Percentiles rank a stretch among this genome's conserved stretches.
phyloP scores from a whole-genome alignment of 2,329 filamentous ascomycete species.

The Pseudogymnoascus sp. region DNA sequence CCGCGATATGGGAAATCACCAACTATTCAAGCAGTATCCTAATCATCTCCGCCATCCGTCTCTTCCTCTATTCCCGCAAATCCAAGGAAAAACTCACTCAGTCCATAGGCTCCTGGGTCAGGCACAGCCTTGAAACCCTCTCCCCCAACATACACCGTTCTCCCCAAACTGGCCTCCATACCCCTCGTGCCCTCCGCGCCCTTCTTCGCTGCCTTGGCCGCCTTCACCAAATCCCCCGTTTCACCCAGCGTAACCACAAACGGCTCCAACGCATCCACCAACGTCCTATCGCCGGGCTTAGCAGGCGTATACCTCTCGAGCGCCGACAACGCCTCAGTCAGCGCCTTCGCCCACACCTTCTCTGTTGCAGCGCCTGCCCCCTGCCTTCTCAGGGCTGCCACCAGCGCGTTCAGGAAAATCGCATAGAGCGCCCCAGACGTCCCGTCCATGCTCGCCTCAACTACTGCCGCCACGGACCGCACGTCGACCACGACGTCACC shows the following conservation, averaged over 20 bases:
- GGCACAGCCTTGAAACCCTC: slow-evolving; percentile 65
- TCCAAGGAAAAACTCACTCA: slow-evolving; percentile 76
- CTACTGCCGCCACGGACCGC: slow-evolving; percentile 51
- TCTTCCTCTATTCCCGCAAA: slow-evolving; percentile 43
- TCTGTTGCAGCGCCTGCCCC: slow-evolving; percentile 31
- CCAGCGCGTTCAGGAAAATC: slow-evolving; percentile 67
- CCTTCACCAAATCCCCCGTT: slow-evolving; percentile 60
- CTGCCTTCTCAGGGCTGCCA: slow-evolving; percentile 36
- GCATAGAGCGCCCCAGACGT: slow-evolving; percentile 70
- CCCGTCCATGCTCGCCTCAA: slow-evolving; percentile 66
- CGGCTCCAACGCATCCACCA: slow-evolving; percentile 82
- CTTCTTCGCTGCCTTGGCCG: slow-evolving; percentile 65
- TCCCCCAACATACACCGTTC: slow-evolving; percentile 75
- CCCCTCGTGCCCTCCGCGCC: slow-evolving; percentile 80
- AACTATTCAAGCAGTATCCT: background rate
- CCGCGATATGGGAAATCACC: slow-evolving; percentile 8
- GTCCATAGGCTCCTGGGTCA: slow-evolving; percentile 67
- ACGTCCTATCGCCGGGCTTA: slow-evolving; percentile 76
- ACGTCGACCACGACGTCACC: slow-evolving; percentile 54
- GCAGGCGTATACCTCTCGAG: slow-evolving; percentile 83
- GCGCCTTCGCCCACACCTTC: slow-evolving; percentile 51
- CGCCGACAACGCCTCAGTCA: slow-evolving; percentile 62
- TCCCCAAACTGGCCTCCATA: slow-evolving; percentile 82
- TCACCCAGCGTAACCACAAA: slow-evolving; percentile 67
- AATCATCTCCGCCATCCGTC: slow-evolving; percentile 14